These are phyloP conservation scores for Limtongia smithiae DNA, from an alignment of 805 yeast genomes.

Conservation along the genomic window DNA sequence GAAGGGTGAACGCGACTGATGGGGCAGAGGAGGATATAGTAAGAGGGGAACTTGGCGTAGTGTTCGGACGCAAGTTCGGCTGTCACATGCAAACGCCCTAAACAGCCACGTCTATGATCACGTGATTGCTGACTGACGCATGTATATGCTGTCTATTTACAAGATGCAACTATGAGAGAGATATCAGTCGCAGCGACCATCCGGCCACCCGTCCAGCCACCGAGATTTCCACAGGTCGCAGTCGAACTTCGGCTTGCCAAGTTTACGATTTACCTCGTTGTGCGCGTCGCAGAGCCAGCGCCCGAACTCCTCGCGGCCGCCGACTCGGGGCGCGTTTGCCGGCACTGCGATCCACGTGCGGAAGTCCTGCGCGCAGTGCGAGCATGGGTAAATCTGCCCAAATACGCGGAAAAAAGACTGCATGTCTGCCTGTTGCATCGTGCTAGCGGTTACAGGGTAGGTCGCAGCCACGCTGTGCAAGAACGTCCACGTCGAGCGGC, in stretches of 20 bases:
- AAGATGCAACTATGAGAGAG: too few relatives aligned
- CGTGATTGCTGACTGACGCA: too few relatives aligned
- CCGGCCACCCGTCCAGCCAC: conserved; percentile 94
- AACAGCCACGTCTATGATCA: too few relatives aligned
- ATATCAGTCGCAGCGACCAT: conserved; percentile 47
- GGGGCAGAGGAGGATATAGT: too few relatives aligned
- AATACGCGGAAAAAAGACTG: conserved; percentile 63
- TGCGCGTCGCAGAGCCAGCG: conserved; percentile 94
- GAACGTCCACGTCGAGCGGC: conserved; percentile 88
- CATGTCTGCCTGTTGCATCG: conserved; percentile 66
- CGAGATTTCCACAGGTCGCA: conserved; percentile 88
- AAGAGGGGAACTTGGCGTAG: too few relatives aligned
- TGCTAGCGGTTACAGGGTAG: conserved; percentile 69
- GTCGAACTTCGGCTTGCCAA: conserved; percentile 83
- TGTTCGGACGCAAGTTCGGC: too few relatives aligned
- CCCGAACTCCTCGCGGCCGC: conserved; percentile 70
- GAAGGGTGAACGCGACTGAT: too few relatives aligned
- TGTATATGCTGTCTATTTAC: too few relatives aligned
- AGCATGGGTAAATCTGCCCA: conserved; percentile 84
- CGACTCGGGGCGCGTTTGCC: conserved; percentile 45
- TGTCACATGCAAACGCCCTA: too few relatives aligned
- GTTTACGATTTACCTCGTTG: conserved; percentile 80
- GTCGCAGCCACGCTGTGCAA: conserved; percentile 86
- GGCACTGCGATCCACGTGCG: conserved; percentile 51
- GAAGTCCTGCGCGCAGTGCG: conserved; percentile 89